phyloP scores from a whole-genome alignment of 2,329 filamentous ascomycete genomes.

The Paraphaeosphaeria sporulosa region DNA sequence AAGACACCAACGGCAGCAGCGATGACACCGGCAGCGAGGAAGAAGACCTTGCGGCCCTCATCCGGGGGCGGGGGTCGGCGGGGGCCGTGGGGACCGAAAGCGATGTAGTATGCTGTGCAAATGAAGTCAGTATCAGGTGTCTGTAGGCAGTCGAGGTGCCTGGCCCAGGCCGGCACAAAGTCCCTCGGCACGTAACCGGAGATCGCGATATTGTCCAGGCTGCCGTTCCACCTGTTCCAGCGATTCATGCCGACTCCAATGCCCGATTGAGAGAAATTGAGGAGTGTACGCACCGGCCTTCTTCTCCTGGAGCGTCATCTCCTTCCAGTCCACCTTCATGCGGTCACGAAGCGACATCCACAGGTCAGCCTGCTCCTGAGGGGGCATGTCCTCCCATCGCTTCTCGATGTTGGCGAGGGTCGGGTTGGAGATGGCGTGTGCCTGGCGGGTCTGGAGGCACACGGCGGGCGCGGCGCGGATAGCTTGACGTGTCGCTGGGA shows the following conservation, averaged over 20 bases:
- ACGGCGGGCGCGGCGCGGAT: constrained; percentile 44
- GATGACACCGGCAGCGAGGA: constrained; percentile 75
- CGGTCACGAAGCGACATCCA: constrained; percentile 99
- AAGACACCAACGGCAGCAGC: constrained; percentile 75
- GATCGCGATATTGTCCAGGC: constrained; percentile 30
- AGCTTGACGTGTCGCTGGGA: constrained; percentile 45
- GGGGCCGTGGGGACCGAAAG: constrained; percentile 95
- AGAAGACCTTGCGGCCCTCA: constrained; percentile 80
- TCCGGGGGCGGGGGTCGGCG: constrained; percentile 83
- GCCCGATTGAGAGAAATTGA: constrained; percentile 10
- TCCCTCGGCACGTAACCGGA: constrained; percentile 29
- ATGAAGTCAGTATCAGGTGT: constrained; percentile 30
- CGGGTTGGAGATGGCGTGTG: constrained; percentile 96
- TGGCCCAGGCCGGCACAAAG: constrained; percentile 14
- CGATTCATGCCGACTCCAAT: constrained; percentile 26
- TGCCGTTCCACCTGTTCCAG: constrained; percentile 36
- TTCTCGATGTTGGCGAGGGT: constrained; percentile 98
- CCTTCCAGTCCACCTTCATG: constrained; percentile 98
- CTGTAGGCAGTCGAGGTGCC: constrained; percentile 19
- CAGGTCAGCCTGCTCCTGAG: constrained; percentile 98
- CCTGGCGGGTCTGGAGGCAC: constrained; percentile 64
- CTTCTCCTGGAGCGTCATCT: constrained; percentile 96
- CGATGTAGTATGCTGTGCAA: constrained; percentile 93
- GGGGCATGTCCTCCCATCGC: constrained; percentile 97
- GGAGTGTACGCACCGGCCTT: constrained; percentile 83